phyloP scores from a whole-genome alignment of 192 early-diverging fungal genomes.

The Martensiomyces pterosporus region DNA sequence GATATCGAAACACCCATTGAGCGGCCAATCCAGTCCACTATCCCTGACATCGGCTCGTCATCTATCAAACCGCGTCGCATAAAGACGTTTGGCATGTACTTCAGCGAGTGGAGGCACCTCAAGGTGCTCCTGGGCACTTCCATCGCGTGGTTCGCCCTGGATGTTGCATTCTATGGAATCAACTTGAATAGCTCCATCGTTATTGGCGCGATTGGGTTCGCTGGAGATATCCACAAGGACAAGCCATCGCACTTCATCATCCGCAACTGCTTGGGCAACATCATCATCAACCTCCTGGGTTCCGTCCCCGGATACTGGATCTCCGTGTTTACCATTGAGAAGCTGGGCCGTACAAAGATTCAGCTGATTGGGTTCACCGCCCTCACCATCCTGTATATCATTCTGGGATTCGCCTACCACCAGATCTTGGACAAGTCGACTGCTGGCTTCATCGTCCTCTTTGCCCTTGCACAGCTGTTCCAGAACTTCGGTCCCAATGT shows the following conservation, averaged over 20 bases:
- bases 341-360: constrained; percentile 82
- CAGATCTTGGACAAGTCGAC: constrained; percentile 52
- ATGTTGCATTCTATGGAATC: constrained; percentile 76
- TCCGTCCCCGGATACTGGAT: constrained; percentile 94
- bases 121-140: constrained; percentile 72
- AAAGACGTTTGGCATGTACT: constrained; percentile 62
- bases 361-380: constrained; percentile 81
- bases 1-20: no score
- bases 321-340: constrained; percentile 81
- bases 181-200: constrained; percentile 75
- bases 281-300: constrained; percentile 82
- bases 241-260: constrained; percentile 43
- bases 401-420: constrained; percentile 67
- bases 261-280: constrained; percentile 77
- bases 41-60: no score
- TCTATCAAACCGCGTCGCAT: neutral
- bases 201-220: constrained; percentile 63
- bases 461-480: constrained; percentile 65
- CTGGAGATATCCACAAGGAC: constrained; percentile 16
- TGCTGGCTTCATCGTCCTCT: constrained; percentile 62
- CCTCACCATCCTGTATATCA: constrained; percentile 68
- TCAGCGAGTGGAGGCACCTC: constrained; percentile 71
- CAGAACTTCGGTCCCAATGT: constrained; percentile 95
- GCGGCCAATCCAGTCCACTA: no score
- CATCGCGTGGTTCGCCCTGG: constrained; percentile 69